These are phyloP conservation scores for Paecilomyces fulvus DNA, from an alignment of 2,329 filamentous ascomycete species.

Conservation along the genomic window DNA sequence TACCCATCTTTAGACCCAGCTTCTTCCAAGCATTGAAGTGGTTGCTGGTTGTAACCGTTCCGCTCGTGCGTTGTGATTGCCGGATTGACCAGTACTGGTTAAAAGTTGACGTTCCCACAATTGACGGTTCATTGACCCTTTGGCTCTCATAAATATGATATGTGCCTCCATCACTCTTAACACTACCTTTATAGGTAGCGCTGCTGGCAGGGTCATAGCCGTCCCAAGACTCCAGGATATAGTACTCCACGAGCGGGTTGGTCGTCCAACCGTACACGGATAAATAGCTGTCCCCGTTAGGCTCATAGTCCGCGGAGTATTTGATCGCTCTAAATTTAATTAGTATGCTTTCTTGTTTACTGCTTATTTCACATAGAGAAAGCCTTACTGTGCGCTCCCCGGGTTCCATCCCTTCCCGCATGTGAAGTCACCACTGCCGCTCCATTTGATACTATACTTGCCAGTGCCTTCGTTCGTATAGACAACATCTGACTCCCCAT, in stretches of 20 bases:
- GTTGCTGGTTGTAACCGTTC: constrained; percentile 26
- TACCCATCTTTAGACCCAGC: constrained; percentile 24
- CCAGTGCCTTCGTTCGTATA: no score
- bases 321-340: no score
- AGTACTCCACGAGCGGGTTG: constrained; percentile 26
- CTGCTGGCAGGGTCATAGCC: constrained; percentile 18
- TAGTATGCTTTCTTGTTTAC: constrained; percentile 6
- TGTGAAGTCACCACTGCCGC: no score
- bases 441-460: no score
- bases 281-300: constrained; percentile 5
- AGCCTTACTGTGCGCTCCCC: constrained; percentile 3
- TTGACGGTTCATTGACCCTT: constrained; percentile 31
- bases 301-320: no score
- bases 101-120: constrained; percentile 32
- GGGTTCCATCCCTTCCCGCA: no score
- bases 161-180: constrained; percentile 26
- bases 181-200: constrained; percentile 23
- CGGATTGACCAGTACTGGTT: constrained; percentile 37
- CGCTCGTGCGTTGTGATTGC: constrained; percentile 22
- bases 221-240: constrained; percentile 27
- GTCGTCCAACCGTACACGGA: constrained; percentile 36
- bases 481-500: no score
- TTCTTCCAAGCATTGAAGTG: constrained; percentile 28
- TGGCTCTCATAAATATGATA: constrained; percentile 31
- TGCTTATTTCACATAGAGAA: constrained; percentile 21